phyloP scores from a whole-genome alignment of 225 moss, liverwort and hornwort species.

The Sphagnum contortum region DNA sequence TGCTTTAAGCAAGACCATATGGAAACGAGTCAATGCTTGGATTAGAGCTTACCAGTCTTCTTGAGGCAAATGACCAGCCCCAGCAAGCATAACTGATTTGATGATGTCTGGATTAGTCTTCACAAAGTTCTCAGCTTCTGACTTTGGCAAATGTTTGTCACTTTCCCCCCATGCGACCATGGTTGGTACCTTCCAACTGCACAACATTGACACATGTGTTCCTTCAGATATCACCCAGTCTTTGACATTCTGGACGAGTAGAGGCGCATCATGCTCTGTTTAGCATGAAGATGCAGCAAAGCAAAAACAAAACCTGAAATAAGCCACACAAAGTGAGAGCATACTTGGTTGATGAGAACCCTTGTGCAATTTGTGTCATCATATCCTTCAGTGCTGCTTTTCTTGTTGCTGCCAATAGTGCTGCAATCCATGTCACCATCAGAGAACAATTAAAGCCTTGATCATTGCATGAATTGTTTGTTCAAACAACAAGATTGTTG shows the following conservation, averaged over 20 bases:
- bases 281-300: no score
- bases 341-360: slow-evolving; percentile 67
- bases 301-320: no score
- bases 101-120: slow-evolving; percentile 66
- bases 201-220: not conserved
- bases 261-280: no score
- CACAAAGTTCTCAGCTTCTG: slow-evolving; percentile 73
- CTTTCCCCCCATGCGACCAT: slow-evolving; percentile 90
- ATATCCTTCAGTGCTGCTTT: slow-evolving; percentile 89
- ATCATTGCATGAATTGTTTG: no score
- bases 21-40: not conserved
- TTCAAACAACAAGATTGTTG: no score
- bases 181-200: slow-evolving; percentile 78
- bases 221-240: not conserved
- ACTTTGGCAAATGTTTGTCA: slow-evolving; percentile 84
- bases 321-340: not conserved
- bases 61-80: slow-evolving; percentile 89
- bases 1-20: not conserved
- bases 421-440: slow-evolving; percentile 27
- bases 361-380: slow-evolving; percentile 55
- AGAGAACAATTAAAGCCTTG: no score
- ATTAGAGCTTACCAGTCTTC: slow-evolving; percentile 76
- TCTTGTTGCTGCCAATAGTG: slow-evolving; percentile 72
- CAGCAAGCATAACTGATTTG: slow-evolving; percentile 50
- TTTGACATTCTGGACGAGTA: not conserved